Percentiles rank a stretch among this genome's conserved stretches.
Evolutionary conservation across 2,329 filamentous ascomycete species (phyloP).

Genomic region (Aspergillus thermomutatus): DNA sequence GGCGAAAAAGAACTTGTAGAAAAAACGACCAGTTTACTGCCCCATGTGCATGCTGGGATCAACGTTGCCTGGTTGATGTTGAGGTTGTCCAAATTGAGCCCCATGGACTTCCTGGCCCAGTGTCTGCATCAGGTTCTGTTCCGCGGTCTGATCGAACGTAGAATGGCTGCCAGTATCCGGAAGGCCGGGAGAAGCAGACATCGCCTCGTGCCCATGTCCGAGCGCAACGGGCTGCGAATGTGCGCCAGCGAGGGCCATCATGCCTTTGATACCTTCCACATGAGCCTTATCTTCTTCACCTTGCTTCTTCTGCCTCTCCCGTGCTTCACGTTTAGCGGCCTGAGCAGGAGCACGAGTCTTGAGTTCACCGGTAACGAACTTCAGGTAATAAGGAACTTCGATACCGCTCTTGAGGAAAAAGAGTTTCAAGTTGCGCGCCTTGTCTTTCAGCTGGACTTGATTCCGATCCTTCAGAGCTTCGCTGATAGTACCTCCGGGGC

Average conservation of each 20-base stretch:
- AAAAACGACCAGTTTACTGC: slow-evolving; percentile 18
- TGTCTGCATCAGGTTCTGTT: slow-evolving; percentile 45
- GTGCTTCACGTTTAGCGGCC: slow-evolving; percentile 48
- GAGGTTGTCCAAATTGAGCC: slow-evolving; percentile 32
- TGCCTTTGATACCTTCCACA: slow-evolving; percentile 46
- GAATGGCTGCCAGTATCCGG: slow-evolving; percentile 30
- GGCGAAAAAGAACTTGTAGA: background rate
- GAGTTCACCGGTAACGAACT: slow-evolving; percentile 83
- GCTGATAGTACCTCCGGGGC: slow-evolving; percentile 72
- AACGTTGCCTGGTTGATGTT: slow-evolving; percentile 32
- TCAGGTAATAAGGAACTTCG: slow-evolving; percentile 83
- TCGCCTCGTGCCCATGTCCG: slow-evolving; percentile 30
- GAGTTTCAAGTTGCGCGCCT: slow-evolving; percentile 82
- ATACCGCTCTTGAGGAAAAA: slow-evolving; percentile 91
- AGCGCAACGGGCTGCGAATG: slow-evolving; percentile 32
- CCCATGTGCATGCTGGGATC: slow-evolving; percentile 36
- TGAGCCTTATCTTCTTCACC: slow-evolving; percentile 47
- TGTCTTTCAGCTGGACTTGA: slow-evolving; percentile 89
- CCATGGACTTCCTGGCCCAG: slow-evolving; percentile 41
- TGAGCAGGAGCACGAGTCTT: slow-evolving; percentile 75
- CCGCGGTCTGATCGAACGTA: slow-evolving; percentile 38
- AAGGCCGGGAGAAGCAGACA: slow-evolving; percentile 37
- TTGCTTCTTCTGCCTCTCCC: slow-evolving; percentile 45
- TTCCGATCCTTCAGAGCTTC: slow-evolving; percentile 84
- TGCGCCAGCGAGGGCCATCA: slow-evolving; percentile 46